Conservation (phyloP, 768 basidiomycete species). For the Lactifluus piperatus region DNA sequence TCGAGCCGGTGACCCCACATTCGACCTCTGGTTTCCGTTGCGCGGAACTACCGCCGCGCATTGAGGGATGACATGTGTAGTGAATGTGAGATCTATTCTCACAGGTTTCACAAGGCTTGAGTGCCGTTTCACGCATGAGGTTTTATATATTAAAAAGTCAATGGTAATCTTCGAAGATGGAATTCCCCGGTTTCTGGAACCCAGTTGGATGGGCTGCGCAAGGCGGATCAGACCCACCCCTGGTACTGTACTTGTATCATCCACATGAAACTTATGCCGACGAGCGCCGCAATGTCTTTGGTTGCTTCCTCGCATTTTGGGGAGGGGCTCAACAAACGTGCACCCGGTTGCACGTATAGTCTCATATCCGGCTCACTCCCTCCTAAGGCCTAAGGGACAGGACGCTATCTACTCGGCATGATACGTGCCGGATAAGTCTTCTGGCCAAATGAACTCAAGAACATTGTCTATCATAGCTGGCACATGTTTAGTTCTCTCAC, state of each 20-base stretch:
- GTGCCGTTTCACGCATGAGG: conserved; percentile 7
- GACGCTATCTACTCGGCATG: background rate
- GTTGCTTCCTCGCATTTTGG: too few species aligned
- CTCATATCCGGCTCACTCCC: too few species aligned
- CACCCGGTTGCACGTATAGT: too few species aligned
- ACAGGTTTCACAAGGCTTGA: background rate
- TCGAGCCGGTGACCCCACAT: background rate
- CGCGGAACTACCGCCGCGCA: background rate
- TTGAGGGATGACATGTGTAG: background rate
- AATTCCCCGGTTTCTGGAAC: background rate
- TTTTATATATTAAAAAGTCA: background rate
- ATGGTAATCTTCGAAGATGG: background rate
- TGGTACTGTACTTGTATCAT: too few species aligned
- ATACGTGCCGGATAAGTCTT: conserved; percentile 1
- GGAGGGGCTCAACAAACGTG: too few species aligned
- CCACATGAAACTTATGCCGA: too few species aligned
- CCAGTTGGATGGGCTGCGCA: background rate
- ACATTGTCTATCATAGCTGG: background rate
- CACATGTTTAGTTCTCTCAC: background rate
- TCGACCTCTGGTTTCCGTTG: background rate
- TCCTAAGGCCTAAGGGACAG: too few species aligned
- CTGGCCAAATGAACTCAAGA: background rate
- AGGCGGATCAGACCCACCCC: too few species aligned
- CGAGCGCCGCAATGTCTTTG: too few species aligned
- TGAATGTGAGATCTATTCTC: background rate